These are phyloP conservation scores for Rubia peregrina DNA, from an alignment of 305 asterid species.

Conservation along the genomic window DNA sequence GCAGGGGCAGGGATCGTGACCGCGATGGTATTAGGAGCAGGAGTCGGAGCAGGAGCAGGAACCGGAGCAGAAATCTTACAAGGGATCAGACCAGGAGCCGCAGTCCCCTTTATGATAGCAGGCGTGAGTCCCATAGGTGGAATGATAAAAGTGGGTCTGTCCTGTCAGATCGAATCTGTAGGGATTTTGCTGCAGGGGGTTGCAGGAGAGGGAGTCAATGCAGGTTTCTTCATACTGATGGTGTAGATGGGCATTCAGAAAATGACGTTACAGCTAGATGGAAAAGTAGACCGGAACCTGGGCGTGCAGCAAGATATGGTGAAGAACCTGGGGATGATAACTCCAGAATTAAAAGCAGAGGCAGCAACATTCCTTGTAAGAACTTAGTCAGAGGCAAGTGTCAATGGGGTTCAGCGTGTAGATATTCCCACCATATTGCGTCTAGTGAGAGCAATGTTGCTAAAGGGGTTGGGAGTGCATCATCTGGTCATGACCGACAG, in stretches of 20 bases:
- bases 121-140: conserved; percentile 49
- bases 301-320: conserved; percentile 32
- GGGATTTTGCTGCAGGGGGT: conserved; percentile 52
- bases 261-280: conserved; percentile 39
- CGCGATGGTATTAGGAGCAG: conserved; percentile 28
- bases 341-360: conserved; percentile 43
- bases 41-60: conserved; percentile 36
- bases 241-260: conserved; percentile 33
- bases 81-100: conserved; percentile 35
- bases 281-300: conserved; percentile 38
- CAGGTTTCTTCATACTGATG: conserved; percentile 57
- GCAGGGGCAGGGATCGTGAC: conserved; percentile 48
- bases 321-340: conserved; percentile 47
- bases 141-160: conserved; percentile 47
- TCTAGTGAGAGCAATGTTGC: conserved; percentile 37
- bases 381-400: conserved; percentile 59
- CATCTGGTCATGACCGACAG: conserved; percentile 37
- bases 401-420: conserved; percentile 79
- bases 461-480: conserved; percentile 31
- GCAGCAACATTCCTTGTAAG: conserved; percentile 44
- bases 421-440: conserved; percentile 59
- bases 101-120: conserved; percentile 37
- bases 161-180: conserved; percentile 42
- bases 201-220: conserved; percentile 72
- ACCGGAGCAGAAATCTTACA: conserved; percentile 30